phyloP scores from a whole-genome alignment of 1,284 basidiomycete species.

The Malassezia pachydermatis region DNA sequence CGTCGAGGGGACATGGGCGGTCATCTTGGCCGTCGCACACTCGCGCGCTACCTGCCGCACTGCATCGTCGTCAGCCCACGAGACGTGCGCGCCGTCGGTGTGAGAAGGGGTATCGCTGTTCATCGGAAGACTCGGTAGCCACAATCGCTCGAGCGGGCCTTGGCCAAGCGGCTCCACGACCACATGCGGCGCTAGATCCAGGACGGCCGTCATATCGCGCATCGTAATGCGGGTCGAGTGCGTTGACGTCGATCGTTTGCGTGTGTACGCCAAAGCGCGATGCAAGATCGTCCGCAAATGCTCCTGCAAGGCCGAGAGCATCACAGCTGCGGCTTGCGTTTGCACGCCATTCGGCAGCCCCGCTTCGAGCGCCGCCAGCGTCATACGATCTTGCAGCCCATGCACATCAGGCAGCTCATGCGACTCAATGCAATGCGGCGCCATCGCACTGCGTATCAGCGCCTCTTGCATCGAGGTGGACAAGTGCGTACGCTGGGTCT shows the following conservation, averaged over 20 bases:
- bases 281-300: conserved; percentile 42
- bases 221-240: conserved; percentile 26
- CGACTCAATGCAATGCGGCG: conserved; percentile 47
- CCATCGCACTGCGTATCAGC: conserved; percentile 26
- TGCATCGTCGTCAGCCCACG: conserved; percentile 10
- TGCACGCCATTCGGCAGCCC: conserved; percentile 47
- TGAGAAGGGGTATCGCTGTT: not conserved
- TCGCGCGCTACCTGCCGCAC: conserved; percentile 3
- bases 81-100: not conserved
- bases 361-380: conserved; percentile 47
- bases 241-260: not conserved
- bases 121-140: conserved; percentile 23
- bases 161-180: conserved; percentile 44
- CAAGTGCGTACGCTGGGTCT: conserved; percentile 24
- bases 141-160: conserved; percentile 36
- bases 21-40: conserved; percentile 29
- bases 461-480: conserved; percentile 38
- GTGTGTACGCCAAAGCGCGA: conserved; percentile 35
- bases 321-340: conserved; percentile 44
- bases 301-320: conserved; percentile 44
- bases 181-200: conserved; percentile 36
- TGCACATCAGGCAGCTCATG: conserved; percentile 49
- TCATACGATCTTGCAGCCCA: conserved; percentile 49
- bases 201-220: conserved; percentile 34
- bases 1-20: conserved; percentile 8